Evolutionary conservation across 1,139 yeast genomes (phyloP), one percentile per base, ranked within the genome.

Genomic region (Debaryomycetaceae sp.): DNA sequence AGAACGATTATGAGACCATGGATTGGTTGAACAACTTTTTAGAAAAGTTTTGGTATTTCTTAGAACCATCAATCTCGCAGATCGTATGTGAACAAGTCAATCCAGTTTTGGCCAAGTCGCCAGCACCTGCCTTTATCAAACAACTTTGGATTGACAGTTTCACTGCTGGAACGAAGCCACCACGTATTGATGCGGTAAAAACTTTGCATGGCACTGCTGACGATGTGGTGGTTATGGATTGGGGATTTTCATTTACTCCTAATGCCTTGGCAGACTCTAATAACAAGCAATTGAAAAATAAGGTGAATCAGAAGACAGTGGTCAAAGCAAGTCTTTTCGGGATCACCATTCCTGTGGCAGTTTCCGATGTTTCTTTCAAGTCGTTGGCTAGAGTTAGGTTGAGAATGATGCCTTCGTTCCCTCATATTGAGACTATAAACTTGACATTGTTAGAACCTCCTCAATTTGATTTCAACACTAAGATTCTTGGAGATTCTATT

Each of bases 171-270:
- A 85, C 96, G 6, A 93, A 93, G 66, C 97, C 99, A 8, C 96
- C 96, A 34, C 80, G 99, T 63, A 75, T 93, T 49, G 97, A 93
- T 59, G 76, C 77, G 50, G 97, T 91, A 24, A 87, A 93, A 60
- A 88, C 97, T 2, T 79, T 90, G 56, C 86, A 84, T 41, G 89
- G 93, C 49, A 91, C 97, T 22, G 85, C 82, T 30, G 87, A 87
- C 49, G 97, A 91, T 59, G 85, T 93, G 46, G 96, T 91, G 13
- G 97, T 93, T 42, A 90, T 95, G 97, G 96, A 93, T 71, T 93
- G 96, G 96, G 83, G 85, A 43, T 72, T 86, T 45, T 83, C 96
- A 1, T 88, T 90, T 67, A 86, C 89, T 37, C 99, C 99, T n/a
- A 88, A 88, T 63, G 88, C 90, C 42, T 66, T 80, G 44, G 85